Evolutionary conservation across 306 rosid genomes (phyloP), one percentile per base, ranked within the genome.

Genomic region (Medicago arabica): DNA sequence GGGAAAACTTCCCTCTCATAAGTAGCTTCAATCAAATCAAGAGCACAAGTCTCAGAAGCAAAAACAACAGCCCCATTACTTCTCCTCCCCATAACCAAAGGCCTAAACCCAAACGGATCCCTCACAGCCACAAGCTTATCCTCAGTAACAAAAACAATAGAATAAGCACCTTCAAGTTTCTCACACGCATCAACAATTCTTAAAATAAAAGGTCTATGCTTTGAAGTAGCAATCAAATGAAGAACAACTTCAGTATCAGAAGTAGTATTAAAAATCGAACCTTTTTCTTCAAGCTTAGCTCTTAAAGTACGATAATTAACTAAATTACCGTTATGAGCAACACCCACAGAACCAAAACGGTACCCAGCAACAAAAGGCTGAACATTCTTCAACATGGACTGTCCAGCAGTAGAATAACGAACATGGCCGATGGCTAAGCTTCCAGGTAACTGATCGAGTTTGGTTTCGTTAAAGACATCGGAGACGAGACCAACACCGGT

Each of bases 31-130:
- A 96, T 92, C 88, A 96, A 87, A 83, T 96, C 98, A 36, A 96
- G 98, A 0, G 99, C 99, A 73, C 98, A 96, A 47, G 98, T 96
- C 64, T 96, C 99, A 7, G 99, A 96, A 2, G 99, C 99, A 75
- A 96, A 90, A 1, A 96, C 99, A n/a, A 96, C 84, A 25, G 98
- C 88, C 39, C 99, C 98, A 39, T 96, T 96, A 46, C 92, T 90
- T 34, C 98, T 89, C 50, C 98, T 87, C 1, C 99, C 99, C 98
- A 96, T 96, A 39, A 92, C 97, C 77, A 96, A 68, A 59, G 98
- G 99, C 15, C 98, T 67, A 76, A 96, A 96, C 5, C 99, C 99
- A 11, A 74, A 82, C 0, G 98, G 98, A 58, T 92, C 98, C 31
- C 98, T 77, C 1, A 86, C 98, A 1, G 99, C 98, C 19, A 96